Base-by-base conservation (phyloP, 495 filamentous ascomycete genomes). In the Pyrenula massariospora region DNA sequence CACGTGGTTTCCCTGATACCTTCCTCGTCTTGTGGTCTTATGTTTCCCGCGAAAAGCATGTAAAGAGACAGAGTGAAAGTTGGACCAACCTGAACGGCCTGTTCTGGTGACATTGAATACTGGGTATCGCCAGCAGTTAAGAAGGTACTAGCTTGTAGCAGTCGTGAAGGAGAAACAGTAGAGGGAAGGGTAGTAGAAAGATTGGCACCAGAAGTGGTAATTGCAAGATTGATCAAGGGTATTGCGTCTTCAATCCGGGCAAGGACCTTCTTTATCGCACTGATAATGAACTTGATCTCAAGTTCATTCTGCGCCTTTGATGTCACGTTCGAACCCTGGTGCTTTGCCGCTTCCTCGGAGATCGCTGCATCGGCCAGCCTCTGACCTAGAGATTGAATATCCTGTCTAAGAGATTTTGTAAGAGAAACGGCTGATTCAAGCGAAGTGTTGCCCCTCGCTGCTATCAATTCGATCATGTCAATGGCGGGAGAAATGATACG, bases 91-190 rank as follows among this genome's bases (percentile, higher is more conserved):
- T 96, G 94, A 42, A 91, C 82, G 1, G 88, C 77, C 5, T 75
- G 68, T 0, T 71, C 75, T 12, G 83, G 79, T 3, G 80, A 73
- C 61, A 83, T 74, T 3, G 79, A 78, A 67, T 94, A 97, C 58
- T 91, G 86, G 0, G 84, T 84, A 69, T 97, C 94, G 2, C 90
- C 91, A 52, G 87, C 84, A 36, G 84, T 94, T 31, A 99, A 79
- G 58, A 96, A 88, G 22, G 89, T 91, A 62, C 92, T 96, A 21
- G 93, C 93, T 69, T 99, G 94, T 53, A 99, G 71, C 54, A 99
- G 68, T 22, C 94, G 80, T 8, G 92, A 96, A 3, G 92, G 89
- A 10, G 94, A 97, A 22, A 97, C 85, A 3, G 88, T 89, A 1
- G 86, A 73, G 5, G 88, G 88, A 48, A 95, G 72, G 31, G 78